Percentiles rank a stretch among this genome's conserved stretches.
Evolutionary conservation across 225 moss, liverwort and hornwort species (phyloP).

Genomic region (Bryoerythrophyllum caledonicum): DNA sequence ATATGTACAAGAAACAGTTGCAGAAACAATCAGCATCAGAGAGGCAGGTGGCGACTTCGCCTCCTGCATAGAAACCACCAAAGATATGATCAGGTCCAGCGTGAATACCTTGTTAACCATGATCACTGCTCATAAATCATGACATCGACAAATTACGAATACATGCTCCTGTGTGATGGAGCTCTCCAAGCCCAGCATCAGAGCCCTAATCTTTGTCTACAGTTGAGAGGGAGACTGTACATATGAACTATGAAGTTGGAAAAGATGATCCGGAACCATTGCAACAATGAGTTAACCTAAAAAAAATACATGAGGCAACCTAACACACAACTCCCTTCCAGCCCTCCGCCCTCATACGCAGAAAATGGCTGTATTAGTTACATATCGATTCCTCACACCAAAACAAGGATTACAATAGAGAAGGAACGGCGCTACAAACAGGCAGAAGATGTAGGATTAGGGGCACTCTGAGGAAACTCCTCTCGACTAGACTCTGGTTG

Average conservation of each 20-base stretch:
- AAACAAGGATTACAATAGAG: background rate
- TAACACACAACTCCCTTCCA: background rate
- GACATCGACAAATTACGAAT: background rate
- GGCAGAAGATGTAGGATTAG: background rate
- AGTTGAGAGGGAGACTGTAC: background rate
- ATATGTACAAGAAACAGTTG: conserved; percentile 23
- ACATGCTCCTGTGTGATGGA: background rate
- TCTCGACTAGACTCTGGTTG: background rate
- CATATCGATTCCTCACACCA: background rate
- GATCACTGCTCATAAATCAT: background rate
- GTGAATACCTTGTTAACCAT: background rate
- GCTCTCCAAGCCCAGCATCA: background rate
- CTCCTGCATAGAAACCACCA: conserved; percentile 32
- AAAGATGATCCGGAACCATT: background rate
- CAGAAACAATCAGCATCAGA: conserved; percentile 16
- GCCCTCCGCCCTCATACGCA: background rate
- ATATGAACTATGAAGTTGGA: background rate
- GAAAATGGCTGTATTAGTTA: background rate
- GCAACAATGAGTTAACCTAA: background rate
- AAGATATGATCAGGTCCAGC: conserved; percentile 6
- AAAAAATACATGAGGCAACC: background rate
- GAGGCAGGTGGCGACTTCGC: conserved; percentile 23
- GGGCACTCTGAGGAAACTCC: background rate
- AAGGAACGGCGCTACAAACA: background rate
- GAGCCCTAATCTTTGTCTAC: background rate